phyloP scores from a whole-genome alignment of 2,329 filamentous ascomycete genomes.

The Shiraia bambusicola region DNA sequence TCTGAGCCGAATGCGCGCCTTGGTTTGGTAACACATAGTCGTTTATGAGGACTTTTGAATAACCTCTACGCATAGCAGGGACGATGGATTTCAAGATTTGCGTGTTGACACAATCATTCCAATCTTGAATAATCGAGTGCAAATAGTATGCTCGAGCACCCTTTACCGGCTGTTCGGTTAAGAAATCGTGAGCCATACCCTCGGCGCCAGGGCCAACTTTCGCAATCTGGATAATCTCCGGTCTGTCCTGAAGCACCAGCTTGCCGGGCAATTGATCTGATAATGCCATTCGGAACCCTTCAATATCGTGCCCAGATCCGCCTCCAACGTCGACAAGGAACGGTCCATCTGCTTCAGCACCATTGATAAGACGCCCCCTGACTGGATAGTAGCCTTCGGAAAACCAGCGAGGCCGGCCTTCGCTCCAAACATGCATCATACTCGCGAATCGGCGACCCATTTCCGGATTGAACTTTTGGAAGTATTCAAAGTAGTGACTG shows the following conservation, averaged over 20 bases:
- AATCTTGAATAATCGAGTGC: constrained; percentile 35
- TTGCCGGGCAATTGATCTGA: constrained; percentile 15
- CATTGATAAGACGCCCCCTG: constrained; percentile 21
- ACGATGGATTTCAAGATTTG: constrained; percentile 26
- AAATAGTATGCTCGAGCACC: constrained; percentile 33
- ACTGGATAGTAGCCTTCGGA: constrained; percentile 26
- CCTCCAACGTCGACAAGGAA: constrained; percentile 31
- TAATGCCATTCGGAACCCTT: constrained; percentile 20
- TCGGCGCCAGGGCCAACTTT: constrained; percentile 25
- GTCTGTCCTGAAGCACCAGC: constrained; percentile 26
- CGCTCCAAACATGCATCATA: constrained; percentile 33
- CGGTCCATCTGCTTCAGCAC: constrained; percentile 9
- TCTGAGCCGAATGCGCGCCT: constrained; percentile 27
- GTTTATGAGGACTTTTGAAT: constrained; percentile 32
- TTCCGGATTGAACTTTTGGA: constrained; percentile 20
- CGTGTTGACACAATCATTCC: constrained; percentile 24
- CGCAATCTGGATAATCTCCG: constrained; percentile 26
- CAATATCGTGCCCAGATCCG: constrained; percentile 27
- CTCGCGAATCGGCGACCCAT: constrained; percentile 28
- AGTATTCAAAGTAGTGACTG: constrained; percentile 25
- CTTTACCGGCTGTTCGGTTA: constrained; percentile 36
- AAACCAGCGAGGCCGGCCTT: constrained; percentile 28
- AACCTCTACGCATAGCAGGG: constrained; percentile 30
- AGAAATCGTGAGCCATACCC: constrained; percentile 40
- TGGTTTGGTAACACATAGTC: constrained; percentile 30